Base-by-base conservation (phyloP, 495 filamentous ascomycete species). In the Daldinia bambusicola region DNA sequence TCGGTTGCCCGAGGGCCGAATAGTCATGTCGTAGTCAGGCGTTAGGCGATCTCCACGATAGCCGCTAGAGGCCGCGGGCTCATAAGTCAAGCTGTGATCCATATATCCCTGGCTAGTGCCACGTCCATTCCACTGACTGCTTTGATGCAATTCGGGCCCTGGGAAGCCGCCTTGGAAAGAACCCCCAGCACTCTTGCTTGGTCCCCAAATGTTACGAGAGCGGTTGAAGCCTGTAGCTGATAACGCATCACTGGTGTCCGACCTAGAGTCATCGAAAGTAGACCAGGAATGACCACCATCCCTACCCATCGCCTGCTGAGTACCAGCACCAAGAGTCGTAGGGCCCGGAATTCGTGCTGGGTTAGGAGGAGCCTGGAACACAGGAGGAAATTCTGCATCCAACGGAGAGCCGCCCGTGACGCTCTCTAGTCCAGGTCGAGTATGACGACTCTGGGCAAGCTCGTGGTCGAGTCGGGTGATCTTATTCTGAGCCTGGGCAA, bases 401-500 rank as follows among this genome's bases (percentile, higher is more conserved):
- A 72, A 34, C 10, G 74, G 74, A 65, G 88, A 84, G 10, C 64
- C 65, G 30, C 67, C 59, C 36, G 38, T 52, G 13, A 61, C 26
- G 30, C 57, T 32, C 50, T 80, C 63, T 45, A 69, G 41, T 75
- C 74, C 50, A 72, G 72, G 52, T 88, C 89, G 74, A 88, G 30
- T 31, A 6, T 72, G 88, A 48, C 93, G 92, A 9, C 84, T 91
- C 65, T 95, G 91, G 30, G 90, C 85, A 61, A 98, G 86, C 78
- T 98, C 93, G 63, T 94, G 88, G 67, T 93, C 92, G 79, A 97
- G 91, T 16, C 89, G 84, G 61, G 89, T 90, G 77, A 99, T 94
- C 68, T 89, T 91, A 72, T 86, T 88, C 69, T 92, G 91, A 22
- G 94, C 93, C 68, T 86, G 88, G 61, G 91, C 88, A 13, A 99